Evolutionary conservation across 1,284 basidiomycete genomes (phyloP).

Genomic region (Hemileia vastatrix): DNA sequence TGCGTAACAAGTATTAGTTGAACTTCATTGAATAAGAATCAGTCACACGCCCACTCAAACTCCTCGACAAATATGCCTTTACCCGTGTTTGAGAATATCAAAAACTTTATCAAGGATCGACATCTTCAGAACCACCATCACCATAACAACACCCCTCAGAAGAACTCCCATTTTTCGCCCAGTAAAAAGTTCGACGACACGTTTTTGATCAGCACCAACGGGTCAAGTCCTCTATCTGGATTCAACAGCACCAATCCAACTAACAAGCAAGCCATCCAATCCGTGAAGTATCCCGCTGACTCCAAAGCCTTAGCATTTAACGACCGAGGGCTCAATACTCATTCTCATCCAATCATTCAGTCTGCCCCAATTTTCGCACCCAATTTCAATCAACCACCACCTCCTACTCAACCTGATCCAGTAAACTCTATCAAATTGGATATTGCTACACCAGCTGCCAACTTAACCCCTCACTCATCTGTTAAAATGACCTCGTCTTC

Average conservation of each 20-base stretch:
- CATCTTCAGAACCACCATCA: constrained; percentile 10
- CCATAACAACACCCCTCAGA: no score
- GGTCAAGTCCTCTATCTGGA: neutral
- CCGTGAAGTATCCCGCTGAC: neutral
- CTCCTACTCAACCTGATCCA: neutral
- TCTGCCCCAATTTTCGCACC: neutral
- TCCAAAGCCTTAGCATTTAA: neutral
- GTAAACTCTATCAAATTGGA: neutral
- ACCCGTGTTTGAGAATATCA: constrained; percentile 21
- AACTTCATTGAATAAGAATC: no score
- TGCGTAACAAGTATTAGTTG: no score
- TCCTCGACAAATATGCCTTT: no score
- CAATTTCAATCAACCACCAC: neutral
- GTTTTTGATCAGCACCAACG: constrained; percentile 2
- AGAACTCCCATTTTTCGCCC: no score
- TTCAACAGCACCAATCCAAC: constrained; percentile 2
- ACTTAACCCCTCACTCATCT: neutral
- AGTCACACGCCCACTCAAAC: no score
- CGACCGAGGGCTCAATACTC: neutral
- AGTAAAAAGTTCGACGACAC: no score
- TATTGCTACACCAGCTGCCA: neutral
- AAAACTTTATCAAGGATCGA: constrained; percentile 16
- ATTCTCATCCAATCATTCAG: neutral
- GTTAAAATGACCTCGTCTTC: neutral
- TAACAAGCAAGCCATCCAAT: neutral